Evolutionary conservation across 1,284 basidiomycete species (phyloP).

Genomic region (Tilletia caries): DNA sequence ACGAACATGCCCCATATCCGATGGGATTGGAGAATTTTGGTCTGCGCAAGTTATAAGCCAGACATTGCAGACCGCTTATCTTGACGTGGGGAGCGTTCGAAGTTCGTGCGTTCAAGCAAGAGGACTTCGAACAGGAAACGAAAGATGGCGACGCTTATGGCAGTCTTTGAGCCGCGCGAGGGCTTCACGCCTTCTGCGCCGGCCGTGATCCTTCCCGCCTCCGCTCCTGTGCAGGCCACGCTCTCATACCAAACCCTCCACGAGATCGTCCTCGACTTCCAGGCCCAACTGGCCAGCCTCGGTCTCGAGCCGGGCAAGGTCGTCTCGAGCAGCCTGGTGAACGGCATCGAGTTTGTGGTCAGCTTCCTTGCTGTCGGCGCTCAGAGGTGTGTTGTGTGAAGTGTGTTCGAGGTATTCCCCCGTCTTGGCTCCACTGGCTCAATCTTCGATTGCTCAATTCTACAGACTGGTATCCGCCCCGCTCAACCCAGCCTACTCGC

Average conservation of each 20-base stretch:
- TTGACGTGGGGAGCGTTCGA: too few relatives aligned
- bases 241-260: conserved; percentile 37
- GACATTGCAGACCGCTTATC: not conserved
- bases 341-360: conserved; percentile 54
- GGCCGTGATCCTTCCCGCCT: conserved; percentile 38
- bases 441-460: not conserved
- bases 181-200: conserved; percentile 29
- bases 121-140: not conserved
- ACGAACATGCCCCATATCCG: not conserved
- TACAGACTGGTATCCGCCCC: conserved; percentile 55
- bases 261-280: conserved; percentile 32
- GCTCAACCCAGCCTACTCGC: conserved; percentile 56
- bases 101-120: not conserved
- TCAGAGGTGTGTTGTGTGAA: conserved; percentile 29
- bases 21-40: too few relatives aligned
- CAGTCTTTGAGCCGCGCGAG: conserved; percentile 28
- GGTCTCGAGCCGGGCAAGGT: conserved; percentile 26
- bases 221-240: conserved; percentile 24
- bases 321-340: conserved; percentile 53
- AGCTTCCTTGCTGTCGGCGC: conserved; percentile 54
- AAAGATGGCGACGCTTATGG: conserved; percentile 21
- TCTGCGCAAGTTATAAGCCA: too few relatives aligned
- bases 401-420: not conserved
- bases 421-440: conserved; percentile 11
- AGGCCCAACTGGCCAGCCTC: conserved; percentile 39